Conservation (phyloP, 345 rosid species). For the Melaleuca alternifolia region DNA sequence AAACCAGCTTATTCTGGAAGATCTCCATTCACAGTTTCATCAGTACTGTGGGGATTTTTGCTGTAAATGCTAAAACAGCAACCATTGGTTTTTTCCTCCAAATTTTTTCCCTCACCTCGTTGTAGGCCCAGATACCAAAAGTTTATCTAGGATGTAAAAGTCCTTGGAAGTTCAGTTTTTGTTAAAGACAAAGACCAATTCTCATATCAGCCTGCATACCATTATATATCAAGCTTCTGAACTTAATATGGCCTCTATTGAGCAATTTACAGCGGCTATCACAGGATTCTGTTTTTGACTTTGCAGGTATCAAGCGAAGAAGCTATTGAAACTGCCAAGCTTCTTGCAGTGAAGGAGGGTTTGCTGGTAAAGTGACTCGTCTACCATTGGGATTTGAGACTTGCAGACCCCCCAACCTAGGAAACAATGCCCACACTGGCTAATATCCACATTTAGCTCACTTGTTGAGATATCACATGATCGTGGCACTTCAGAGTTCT, state of each 20-base stretch:
- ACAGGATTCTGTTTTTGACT: too few relatives aligned
- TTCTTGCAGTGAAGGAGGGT: constrained; percentile 72
- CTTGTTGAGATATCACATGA: not conserved
- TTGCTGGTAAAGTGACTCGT: constrained; percentile 44
- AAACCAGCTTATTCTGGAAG: too few relatives aligned
- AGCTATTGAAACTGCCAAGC: constrained; percentile 74
- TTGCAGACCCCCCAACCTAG: not conserved
- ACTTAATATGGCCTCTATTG: not conserved
- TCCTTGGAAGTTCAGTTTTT: too few relatives aligned
- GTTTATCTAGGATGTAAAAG: too few relatives aligned
- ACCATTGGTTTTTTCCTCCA: too few relatives aligned
- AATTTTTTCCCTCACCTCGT: too few relatives aligned
- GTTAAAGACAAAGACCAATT: not conserved
- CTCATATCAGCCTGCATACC: not conserved
- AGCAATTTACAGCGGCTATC: not conserved
- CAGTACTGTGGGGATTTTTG: too few relatives aligned
- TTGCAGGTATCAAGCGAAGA: constrained; percentile 62
- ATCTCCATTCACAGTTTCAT: too few relatives aligned
- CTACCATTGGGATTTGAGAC: not conserved
- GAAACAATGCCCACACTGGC: not conserved
- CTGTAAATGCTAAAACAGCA: too few relatives aligned
- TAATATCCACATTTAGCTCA: not conserved
- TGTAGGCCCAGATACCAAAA: too few relatives aligned
- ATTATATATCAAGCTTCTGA: not conserved
- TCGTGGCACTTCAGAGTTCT: not conserved